A percentile compares a stretch with the other conserved stretches of the same genome.
These are phyloP conservation scores for Trichophyton schoenleinii DNA, from an alignment of 2,329 filamentous ascomycete genomes.

Conservation along the genomic window DNA sequence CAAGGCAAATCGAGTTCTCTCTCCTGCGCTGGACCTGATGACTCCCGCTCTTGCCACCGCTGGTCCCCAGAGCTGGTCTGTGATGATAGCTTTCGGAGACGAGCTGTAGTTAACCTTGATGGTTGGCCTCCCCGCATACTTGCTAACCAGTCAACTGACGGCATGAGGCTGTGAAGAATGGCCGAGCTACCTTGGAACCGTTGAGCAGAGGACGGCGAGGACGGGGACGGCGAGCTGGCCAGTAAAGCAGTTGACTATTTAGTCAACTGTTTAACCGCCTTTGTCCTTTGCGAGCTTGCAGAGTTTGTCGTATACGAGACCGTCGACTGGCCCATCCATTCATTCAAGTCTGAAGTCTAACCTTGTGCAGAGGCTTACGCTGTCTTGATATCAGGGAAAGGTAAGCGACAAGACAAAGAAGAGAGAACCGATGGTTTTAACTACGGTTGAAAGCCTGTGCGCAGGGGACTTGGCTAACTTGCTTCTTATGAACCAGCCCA, in stretches of 20 bases:
- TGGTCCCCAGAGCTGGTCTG: background rate
- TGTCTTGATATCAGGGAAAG: too few relatives aligned
- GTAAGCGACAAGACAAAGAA: too few relatives aligned
- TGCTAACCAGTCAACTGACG: too few relatives aligned
- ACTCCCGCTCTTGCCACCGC: background rate
- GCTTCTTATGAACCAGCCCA: background rate
- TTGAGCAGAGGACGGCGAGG: background rate
- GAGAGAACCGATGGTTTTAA: too few relatives aligned
- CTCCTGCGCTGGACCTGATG: conserved; percentile 12
- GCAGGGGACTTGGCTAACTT: too few relatives aligned
- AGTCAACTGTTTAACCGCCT: background rate
- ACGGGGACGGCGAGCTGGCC: background rate
- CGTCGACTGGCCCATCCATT: background rate
- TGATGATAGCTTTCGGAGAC: background rate
- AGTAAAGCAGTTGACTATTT: background rate
- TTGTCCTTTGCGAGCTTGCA: background rate
- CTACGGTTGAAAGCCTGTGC: too few relatives aligned
- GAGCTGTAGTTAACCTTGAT: too few relatives aligned
- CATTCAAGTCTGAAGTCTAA: too few relatives aligned
- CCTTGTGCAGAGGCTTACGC: too few relatives aligned
- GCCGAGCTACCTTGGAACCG: background rate
- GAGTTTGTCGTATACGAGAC: background rate
- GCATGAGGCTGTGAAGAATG: background rate
- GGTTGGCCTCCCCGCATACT: too few relatives aligned
- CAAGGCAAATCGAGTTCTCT: conserved; percentile 48